Base-by-base conservation (phyloP, 176 grass and related monocot genomes). In the Luzula sylvatica region DNA sequence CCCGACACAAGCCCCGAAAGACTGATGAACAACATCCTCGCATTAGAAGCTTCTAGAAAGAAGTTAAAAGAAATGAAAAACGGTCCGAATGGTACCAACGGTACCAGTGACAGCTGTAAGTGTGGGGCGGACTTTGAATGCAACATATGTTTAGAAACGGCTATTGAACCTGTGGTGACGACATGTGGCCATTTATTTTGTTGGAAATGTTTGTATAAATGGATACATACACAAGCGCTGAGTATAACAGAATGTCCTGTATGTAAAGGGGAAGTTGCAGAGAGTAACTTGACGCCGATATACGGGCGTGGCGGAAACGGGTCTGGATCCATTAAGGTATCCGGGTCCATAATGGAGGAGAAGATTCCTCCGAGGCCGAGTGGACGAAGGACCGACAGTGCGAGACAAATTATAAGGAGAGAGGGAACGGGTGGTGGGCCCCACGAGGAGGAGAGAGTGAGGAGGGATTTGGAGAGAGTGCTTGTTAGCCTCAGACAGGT, bases 161-260 rank as follows among this genome's bases (percentile, higher is more conserved):
- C 84, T 11, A 85, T 76, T 23, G 74, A 86, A 32, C 92, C 92
- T 0, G 81, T 96, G 47, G 78, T 96, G 40, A 96, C 92, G 15
- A 56, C 71, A 2, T 96, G 92, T 15, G 85, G 92, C 19, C 92
- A 96, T 65, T 77, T 96, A 20, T 96, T 82, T 56, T 96, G 92
- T 43, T 96, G 92, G 92, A 46, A 75, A 50, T 96, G 92, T 57
- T 72, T 96, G 61, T 90, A 82, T 42, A 69, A 40, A 50, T 90
- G 85, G 92, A 72, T 96, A 38, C 50, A 73, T 49, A 54, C 14
- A 2, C 81, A 82, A 56, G 55, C 74, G 30, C 17, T 50, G 5
- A 27, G 70, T 32, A 49, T 64, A 20, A 59, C 68, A 24, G 81
- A 90, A 50, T 96, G 92, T 46, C 92, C 92, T 58, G 85, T 89